Evolutionary conservation across 306 rosid species (phyloP), one percentile per base, ranked within the genome.

Genomic region (Abrus precatorius): DNA sequence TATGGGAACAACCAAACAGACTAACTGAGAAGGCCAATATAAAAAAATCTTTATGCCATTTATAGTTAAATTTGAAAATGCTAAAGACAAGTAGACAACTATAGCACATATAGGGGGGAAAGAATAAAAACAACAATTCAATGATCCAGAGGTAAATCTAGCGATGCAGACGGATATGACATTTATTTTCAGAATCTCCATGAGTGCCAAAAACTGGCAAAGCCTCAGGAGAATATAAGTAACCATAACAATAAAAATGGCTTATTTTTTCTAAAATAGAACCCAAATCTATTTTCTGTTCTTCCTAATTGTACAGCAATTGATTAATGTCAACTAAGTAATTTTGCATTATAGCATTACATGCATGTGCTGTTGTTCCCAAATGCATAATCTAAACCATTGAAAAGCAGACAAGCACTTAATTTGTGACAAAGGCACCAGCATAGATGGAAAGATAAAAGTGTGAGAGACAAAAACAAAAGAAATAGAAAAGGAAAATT

Each of bases 1-100:
- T 30, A 70, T 40, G 56, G 28, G 79, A 71, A 29, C 49, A 45
- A 71, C 62, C 38, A 43, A 78, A 54, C 67, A 72, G 40, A 83
- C 41, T 49, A 55, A 63, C 62, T 54, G 55, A 64, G 67, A 79
- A 41, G 70, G 63, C 48, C 75, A 70, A 5, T 47, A 76, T 60
- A 65, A 70, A 30, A 49, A 76, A 49, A 34, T 2, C 50, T 76
- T 38, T 13, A 61, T 12, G 50, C 32, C 50, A 63, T 55, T 72
- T 45, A 69, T 5, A 55, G 28, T 41, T 30, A 32, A 50, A 77
- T 65, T 77, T 41, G 9, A 59, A 77, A 66, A 66, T 41, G 52
- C 44, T 38, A 34, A 60, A 59, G 62, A 13, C 20, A 20, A 20
- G 20, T 20, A 20, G 20, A 20, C 20, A 20, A 20, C 20, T 20